phyloP scores from a whole-genome alignment of 768 basidiomycete genomes.

The Mycena filopes region DNA sequence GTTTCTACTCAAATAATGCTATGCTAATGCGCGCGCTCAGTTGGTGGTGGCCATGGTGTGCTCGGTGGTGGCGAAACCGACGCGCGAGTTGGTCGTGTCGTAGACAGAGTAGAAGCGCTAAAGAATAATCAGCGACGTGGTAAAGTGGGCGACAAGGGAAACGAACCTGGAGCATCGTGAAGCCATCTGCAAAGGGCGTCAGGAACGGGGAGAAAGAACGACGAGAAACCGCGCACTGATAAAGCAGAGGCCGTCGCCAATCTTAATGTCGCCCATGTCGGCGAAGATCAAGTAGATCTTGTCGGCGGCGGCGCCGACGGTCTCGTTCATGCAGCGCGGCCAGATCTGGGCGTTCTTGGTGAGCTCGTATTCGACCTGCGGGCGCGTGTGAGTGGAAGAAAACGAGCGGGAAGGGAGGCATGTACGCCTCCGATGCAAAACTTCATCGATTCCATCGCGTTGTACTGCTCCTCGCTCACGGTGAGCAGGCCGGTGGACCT shows the following conservation, averaged over 20 bases:
- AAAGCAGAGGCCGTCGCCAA: slow-evolving; percentile 72
- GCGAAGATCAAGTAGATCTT: slow-evolving; percentile 65
- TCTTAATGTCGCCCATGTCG: slow-evolving; percentile 55
- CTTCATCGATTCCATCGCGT: slow-evolving; percentile 58
- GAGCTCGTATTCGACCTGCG: slow-evolving; percentile 61
- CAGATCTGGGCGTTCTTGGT: slow-evolving; percentile 76
- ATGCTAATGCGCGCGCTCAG: neutral
- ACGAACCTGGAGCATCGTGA: slow-evolving; percentile 54
- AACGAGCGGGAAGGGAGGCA: neutral
- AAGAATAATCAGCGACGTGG: neutral
- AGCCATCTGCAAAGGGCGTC: slow-evolving; percentile 53
- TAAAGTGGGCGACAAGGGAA: neutral
- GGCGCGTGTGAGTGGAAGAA: neutral
- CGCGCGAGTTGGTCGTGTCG: slow-evolving; percentile 52
- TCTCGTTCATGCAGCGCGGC: slow-evolving; percentile 66
- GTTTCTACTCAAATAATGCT: slow-evolving; percentile 4
- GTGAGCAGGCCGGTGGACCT: slow-evolving; percentile 64
- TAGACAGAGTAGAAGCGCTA: slow-evolving; percentile 70
- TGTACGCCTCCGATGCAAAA: slow-evolving; percentile 60
- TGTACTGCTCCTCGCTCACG: slow-evolving; percentile 60
- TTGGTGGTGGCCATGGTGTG: slow-evolving; percentile 28
- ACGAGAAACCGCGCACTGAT: slow-evolving; percentile 55
- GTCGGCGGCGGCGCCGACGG: slow-evolving; percentile 59
- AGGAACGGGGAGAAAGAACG: slow-evolving; percentile 3
- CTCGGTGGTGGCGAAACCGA: slow-evolving; percentile 52